These are phyloP conservation scores for Plasmodium vinckei DNA, from an alignment of 169 alveolate species.

Conservation along the genomic window DNA sequence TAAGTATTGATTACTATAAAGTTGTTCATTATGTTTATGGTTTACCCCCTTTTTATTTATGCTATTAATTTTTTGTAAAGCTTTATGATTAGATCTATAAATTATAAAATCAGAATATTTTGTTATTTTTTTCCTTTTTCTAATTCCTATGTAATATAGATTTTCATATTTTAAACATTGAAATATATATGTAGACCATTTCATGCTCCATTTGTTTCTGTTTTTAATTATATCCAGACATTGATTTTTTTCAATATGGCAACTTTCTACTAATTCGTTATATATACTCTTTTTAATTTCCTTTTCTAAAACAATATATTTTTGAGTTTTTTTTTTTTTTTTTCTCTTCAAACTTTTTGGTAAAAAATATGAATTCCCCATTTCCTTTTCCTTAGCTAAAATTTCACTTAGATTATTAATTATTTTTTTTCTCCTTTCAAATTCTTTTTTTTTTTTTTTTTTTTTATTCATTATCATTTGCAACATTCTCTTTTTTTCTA, in stretches of 20 bases:
- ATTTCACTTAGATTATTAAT: slow-evolving; percentile 18
- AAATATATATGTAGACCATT: background rate
- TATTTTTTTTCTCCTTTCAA: slow-evolving; percentile 47
- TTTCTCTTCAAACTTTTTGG: slow-evolving; percentile 40
- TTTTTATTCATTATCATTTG: slow-evolving; percentile 26
- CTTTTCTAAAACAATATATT: slow-evolving; percentile 43
- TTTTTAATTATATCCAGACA: slow-evolving; percentile 5
- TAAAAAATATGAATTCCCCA: slow-evolving; percentile 49
- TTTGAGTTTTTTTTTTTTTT: slow-evolving; percentile 50
- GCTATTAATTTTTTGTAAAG: no score
- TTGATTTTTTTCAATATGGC: background rate
- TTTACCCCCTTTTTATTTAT: no score
- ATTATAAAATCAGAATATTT: no score
- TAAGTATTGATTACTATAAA: no score
- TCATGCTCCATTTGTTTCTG: slow-evolving; percentile 22
- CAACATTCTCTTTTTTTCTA: slow-evolving; percentile 16
- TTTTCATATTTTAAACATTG: background rate
- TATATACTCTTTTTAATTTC: slow-evolving; percentile 32
- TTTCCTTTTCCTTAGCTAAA: slow-evolving; percentile 43
- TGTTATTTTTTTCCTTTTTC: background rate
- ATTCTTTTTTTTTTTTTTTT: slow-evolving; percentile 61
- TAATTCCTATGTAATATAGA: background rate
- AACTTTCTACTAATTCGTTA: slow-evolving; percentile 6
- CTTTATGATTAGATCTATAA: no score
- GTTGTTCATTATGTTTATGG: no score